Conservation (phyloP, 768 basidiomycete genomes). For the Mycena venus region DNA sequence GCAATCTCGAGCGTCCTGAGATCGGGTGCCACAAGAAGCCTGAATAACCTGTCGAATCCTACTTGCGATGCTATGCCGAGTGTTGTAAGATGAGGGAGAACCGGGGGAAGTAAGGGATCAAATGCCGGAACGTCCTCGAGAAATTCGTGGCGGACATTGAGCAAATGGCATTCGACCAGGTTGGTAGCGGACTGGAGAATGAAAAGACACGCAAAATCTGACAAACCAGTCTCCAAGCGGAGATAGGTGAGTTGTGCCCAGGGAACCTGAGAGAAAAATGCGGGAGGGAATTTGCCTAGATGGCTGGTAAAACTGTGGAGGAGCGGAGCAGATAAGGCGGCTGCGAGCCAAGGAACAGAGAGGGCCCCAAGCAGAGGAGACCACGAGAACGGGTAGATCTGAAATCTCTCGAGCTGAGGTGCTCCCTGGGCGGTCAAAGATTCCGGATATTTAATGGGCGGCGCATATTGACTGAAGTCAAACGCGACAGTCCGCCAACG, state of each 20-base stretch:
- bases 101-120: slow-evolving; percentile 5
- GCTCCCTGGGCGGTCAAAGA: slow-evolving; percentile 23
- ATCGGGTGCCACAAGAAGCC: slow-evolving; percentile 4
- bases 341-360: slow-evolving; percentile 1
- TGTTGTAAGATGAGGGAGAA: slow-evolving; percentile 6
- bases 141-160: slow-evolving; percentile 10
- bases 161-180: slow-evolving; percentile 28
- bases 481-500: slow-evolving; percentile 19
- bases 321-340: slow-evolving; percentile 6
- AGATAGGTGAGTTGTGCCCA: slow-evolving; percentile 24
- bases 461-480: slow-evolving; percentile 23
- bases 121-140: slow-evolving; percentile 9
- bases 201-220: slow-evolving; percentile 18
- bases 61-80: slow-evolving; percentile 22
- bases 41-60: slow-evolving; percentile 15
- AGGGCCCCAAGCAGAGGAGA: slow-evolving; percentile 19
- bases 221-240: slow-evolving; percentile 18
- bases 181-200: slow-evolving; percentile 18
- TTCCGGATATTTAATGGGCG: slow-evolving; percentile 16
- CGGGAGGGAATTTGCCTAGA: slow-evolving; percentile 10
- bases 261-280: slow-evolving; percentile 7
- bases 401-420: slow-evolving; percentile 19
- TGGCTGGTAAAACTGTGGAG: slow-evolving; percentile 23
- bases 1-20: slow-evolving; percentile 21
- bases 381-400: slow-evolving; percentile 28